A percentile compares a stretch with the other conserved stretches of the same genome.
Conservation (phyloP, 805 yeast species). For the Kodamaea neixiangensis region DNA sequence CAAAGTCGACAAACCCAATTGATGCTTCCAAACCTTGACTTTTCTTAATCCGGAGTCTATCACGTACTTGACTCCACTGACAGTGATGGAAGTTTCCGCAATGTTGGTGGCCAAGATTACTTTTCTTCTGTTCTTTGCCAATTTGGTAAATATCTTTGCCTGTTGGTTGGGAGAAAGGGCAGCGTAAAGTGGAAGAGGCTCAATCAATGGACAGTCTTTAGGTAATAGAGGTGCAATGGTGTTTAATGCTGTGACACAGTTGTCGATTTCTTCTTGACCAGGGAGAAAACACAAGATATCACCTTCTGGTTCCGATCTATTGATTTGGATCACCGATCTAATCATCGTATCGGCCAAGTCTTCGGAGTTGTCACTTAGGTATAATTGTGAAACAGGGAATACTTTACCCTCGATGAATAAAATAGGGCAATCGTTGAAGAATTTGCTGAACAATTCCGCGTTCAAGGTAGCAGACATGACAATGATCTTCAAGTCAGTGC, state of each 20-base stretch:
- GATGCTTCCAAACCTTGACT: conserved; percentile 94
- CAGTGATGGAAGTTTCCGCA: conserved; percentile 97
- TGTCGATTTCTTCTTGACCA: conserved; percentile 97
- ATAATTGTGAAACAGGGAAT: conserved; percentile 77
- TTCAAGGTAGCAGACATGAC: conserved; percentile 97
- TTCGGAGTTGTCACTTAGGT: conserved; percentile 63
- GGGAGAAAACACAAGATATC: conserved; percentile 92
- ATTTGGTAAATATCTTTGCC: conserved; percentile 69
- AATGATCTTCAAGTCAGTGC: conserved; percentile 64
- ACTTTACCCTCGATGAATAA: conserved; percentile 87
- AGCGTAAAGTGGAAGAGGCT: conserved; percentile 87
- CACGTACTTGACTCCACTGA: conserved; percentile 90
- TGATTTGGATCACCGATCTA: conserved; percentile 74
- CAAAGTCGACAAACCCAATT: conserved; percentile 87
- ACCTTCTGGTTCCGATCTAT: conserved; percentile 78
- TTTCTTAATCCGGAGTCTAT: conserved; percentile 91
- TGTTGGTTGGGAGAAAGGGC: conserved; percentile 88
- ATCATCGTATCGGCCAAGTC: conserved; percentile 83
- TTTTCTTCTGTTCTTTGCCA: conserved; percentile 71
- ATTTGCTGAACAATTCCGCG: conserved; percentile 80
- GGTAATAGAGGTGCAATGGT: conserved; percentile 67
- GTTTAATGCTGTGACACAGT: conserved; percentile 63
- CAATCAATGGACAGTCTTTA: conserved; percentile 70
- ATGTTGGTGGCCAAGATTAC: conserved; percentile 91
- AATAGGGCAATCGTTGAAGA: conserved; percentile 80